phyloP scores from a whole-genome alignment of 345 rosid genomes.

The Aquilaria sinensis region DNA sequence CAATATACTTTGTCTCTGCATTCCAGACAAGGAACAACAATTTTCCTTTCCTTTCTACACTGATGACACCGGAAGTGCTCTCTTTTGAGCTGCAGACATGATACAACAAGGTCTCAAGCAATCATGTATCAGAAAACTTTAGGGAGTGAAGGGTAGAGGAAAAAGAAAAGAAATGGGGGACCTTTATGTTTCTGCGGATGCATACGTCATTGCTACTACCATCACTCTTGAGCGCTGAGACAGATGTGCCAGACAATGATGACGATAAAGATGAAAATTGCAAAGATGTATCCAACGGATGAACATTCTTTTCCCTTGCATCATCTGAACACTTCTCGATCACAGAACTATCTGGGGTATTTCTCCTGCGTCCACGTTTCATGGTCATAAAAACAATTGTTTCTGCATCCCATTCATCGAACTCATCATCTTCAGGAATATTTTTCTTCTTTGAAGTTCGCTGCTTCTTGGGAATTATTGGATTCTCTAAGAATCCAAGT shows the following conservation, averaged over 20 bases:
- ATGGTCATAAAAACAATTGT: conserved; percentile 17
- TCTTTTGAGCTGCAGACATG: conserved; percentile 22
- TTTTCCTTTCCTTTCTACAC: conserved; percentile 57
- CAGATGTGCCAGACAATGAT: conserved; percentile 17
- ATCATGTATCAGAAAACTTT: conserved; percentile 3
- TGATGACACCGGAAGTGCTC: conserved; percentile 55
- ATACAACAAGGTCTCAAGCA: conserved; percentile 14
- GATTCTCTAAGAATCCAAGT: conserved; percentile 8
- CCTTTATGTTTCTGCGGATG: conserved; percentile 20
- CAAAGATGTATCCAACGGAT: conserved; percentile 10
- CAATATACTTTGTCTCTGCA: conserved; percentile 46
- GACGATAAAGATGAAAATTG: conserved; percentile 15
- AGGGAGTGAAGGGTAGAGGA: neutral
- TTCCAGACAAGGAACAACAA: conserved; percentile 43
- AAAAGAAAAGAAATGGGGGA: conserved; percentile 2
- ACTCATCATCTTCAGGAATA: conserved; percentile 6
- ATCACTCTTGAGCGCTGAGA: conserved; percentile 20
- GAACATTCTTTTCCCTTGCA: conserved; percentile 5
- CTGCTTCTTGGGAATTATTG: conserved; percentile 17
- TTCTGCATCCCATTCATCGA: conserved; percentile 24
- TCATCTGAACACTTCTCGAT: conserved; percentile 7
- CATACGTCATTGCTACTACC: conserved; percentile 12
- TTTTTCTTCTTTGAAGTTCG: conserved; percentile 10
- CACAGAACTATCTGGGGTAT: conserved; percentile 1
- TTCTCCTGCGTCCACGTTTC: conserved; percentile 13